Base-by-base conservation (phyloP, 768 basidiomycete species). In the Leccinum truebloodii region DNA sequence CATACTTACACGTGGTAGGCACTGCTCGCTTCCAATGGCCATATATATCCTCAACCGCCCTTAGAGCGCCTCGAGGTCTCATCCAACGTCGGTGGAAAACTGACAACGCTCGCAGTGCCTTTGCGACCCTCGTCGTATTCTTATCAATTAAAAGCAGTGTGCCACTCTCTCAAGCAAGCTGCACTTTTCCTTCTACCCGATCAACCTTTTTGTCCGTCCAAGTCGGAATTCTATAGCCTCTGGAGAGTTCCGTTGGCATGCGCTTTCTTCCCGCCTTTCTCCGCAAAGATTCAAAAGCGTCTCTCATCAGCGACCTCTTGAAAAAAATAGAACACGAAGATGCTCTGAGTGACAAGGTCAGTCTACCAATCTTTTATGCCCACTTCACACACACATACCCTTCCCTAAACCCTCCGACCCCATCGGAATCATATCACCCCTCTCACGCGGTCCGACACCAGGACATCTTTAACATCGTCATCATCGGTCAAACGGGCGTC, bases 401-500 rank as follows among this genome's bases (percentile, higher is more conserved):
- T 41, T 41, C 41, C n/a, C n/a, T 4, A n/a, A n/a, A 41, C n/a
- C 41, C 41, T n/a, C 8, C 39, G 18, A 2, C 39, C 39, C 8
- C 3, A 52, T 26, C 54, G 0, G 8, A 18, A 30, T 49, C 57
- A 39, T 26, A 56, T 51, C 53, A 10, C 6, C 46, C 37, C 26
- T n/a, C 61, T 57, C 28, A 60, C 58, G 32, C 50, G 18, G 20
- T 18, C 22, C 46, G 30, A 51, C 54, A 28, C 26, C 52, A 71
- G 70, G 66, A 71, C 63, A 54, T 68, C 61, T 72, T 71, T 63
- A 72, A 72, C 60, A 61, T 72, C 60, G 64, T 72, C 59, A 20
- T 73, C 18, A 72, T 73, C 60, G 72, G 71, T 7, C 70, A 72
- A 60, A 73, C 72, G 1, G 71, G 71, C 52, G 59, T 71, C 52